Base-by-base conservation (phyloP, 176 grass and related monocot genomes). In the Eleusine coracana region DNA sequence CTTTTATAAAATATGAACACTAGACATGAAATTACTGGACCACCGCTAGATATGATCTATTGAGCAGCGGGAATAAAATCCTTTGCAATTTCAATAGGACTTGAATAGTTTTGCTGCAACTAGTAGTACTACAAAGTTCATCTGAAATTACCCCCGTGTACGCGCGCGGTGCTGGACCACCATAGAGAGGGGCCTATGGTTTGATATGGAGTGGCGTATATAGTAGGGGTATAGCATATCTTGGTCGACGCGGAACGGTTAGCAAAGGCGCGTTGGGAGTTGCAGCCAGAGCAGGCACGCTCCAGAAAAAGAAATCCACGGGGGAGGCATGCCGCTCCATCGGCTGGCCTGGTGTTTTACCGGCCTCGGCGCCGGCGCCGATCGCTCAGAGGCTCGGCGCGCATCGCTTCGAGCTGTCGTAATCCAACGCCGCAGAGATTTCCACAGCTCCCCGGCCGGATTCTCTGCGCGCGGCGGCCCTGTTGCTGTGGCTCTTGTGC, bases 261-360 rank as follows among this genome's bases (percentile, higher is more conserved):
- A 72, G 64, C 85, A 6, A 6, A 2, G 42, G 56, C 56, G 76
- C 76, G 27, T 36, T 15, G 76, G 86, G 82, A 81, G 44, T 59
- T 17, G 61, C 61, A 66, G 61, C 74, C 21, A 28, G 4, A 11
- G 75, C 81, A 78, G 74, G 86, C 81, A 52, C 38, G 76, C 77
- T n/a, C 61, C 75, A 74, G 81, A 39, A 74, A 88, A 74, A 74
- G 50, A 61, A 84, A 84, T 74, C 75, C 69, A 84, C 60, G 75
- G 62, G 70, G 81, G 69, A 74, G 68, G 49, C 81, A 83, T 88
- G 80, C 80, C 48, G 77, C 15, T 15, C 0, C 0, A 23, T 66
- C 56, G 3, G 65, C 21, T 76, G 60, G n/a, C 58, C n/a, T 25
- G 58, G 7, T 27, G 31, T 27, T 61, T 16, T 8, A 13, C 71